Evolutionary conservation across 805 yeast species (phyloP).

Genomic region (Zygoascus flipseniorum): DNA sequence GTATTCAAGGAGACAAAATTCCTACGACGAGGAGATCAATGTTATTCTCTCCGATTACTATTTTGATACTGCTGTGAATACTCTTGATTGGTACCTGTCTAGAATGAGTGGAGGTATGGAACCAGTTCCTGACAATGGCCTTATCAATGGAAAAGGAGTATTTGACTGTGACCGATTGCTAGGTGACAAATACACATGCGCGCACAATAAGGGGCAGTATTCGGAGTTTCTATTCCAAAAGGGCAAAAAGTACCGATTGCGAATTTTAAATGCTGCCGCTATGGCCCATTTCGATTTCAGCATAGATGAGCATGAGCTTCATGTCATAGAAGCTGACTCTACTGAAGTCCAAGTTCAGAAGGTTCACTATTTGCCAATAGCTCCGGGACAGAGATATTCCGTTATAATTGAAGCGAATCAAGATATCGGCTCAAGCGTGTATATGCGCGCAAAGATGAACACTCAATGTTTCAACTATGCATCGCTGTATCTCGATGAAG

Average conservation of each 20-base stretch:
- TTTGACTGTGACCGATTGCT: conserved; percentile 21
- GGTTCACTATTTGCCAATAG: conserved; percentile 22
- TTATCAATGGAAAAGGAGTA: conserved; percentile 32
- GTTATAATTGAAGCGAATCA: conserved; percentile 43
- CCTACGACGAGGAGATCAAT: conserved; percentile 26
- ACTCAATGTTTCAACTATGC: conserved; percentile 54
- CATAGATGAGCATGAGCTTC: conserved; percentile 21
- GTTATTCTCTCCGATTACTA: conserved; percentile 36
- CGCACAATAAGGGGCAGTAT: conserved; percentile 4
- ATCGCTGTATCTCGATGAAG: conserved; percentile 33
- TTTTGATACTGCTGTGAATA: conserved; percentile 28
- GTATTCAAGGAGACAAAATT: conserved; percentile 18
- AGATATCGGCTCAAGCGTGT: not conserved
- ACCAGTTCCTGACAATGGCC: conserved; percentile 33
- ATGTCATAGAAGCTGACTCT: conserved; percentile 29
- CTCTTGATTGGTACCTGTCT: conserved; percentile 30
- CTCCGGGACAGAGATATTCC: conserved; percentile 79
- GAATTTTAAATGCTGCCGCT: conserved; percentile 26
- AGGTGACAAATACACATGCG: conserved; percentile 10
- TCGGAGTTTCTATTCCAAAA: conserved; percentile 7
- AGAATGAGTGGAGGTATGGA: conserved; percentile 32
- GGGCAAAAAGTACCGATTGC: conserved; percentile 11
- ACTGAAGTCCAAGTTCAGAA: conserved; percentile 16
- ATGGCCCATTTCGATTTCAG: conserved; percentile 24
- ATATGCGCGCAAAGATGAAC: conserved; percentile 25